Base-by-base conservation (phyloP, 805 yeast species). In the Candida bentonensis region DNA sequence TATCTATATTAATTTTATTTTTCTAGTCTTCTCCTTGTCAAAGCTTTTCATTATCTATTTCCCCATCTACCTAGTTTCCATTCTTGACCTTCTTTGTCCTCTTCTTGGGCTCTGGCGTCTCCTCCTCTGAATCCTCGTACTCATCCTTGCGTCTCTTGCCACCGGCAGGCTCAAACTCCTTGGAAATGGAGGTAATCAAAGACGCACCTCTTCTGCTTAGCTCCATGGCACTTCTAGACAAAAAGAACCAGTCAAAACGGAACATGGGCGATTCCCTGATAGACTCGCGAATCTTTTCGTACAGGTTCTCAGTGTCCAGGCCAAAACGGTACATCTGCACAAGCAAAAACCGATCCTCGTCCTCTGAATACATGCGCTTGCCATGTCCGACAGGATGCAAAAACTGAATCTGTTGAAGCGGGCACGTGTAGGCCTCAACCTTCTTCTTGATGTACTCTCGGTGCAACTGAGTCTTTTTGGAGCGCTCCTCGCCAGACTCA, bases 401-500 rank as follows among this genome's bases (percentile, higher is more conserved):
- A 46, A 89, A 69, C 17, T 62, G 69, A 51, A 89, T 66, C 52
- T 89, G 94, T 59, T 81, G 83, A 50, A 89, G 65, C 11, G 98
- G 98, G 49, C 78, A 78, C 33, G 67, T 65, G 60, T 79, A 84
- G 49, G 72, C 70, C 21, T 82, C 72, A 23, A 92, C 64, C 60
- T 89, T 88, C 48, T 81, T 68, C 54, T 88, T 74, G 45, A 92
- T 66, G 17, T 85, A 73, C 60, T 84, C 95, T 58, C 78, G 83
- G 55, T 87, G 96, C 25, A 78, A 64, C 53, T 72, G 73, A 7
- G 72, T 58, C 53, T 75, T 78, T 41, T 76, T 67, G 22, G 83
- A 72, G 59, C 74, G 82, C 48, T 87, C 95, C 58, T 92, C 97
- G 15, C 97, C 98, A 2, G 74, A 70, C 56, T 87, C 95, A 48